A percentile compares a stretch with the other conserved stretches of the same genome.
Conservation (phyloP, 257 asterid genomes). For the Solanum virginianum region DNA sequence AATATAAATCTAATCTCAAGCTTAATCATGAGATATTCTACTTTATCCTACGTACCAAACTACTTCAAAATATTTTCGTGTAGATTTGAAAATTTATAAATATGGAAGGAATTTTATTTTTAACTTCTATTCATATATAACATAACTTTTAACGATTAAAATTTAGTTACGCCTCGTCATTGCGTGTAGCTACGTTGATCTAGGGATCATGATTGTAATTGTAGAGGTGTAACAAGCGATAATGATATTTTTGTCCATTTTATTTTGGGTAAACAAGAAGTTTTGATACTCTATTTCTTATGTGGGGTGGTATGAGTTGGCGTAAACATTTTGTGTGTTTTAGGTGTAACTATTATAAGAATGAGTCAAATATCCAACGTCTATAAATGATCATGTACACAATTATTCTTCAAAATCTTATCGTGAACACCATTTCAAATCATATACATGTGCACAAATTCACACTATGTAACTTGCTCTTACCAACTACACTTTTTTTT, state of each 20-base stretch:
- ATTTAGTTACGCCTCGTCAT: background rate
- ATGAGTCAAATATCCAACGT: background rate
- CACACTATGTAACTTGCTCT: background rate
- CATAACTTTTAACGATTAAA: background rate
- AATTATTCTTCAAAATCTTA: background rate
- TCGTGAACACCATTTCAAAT: background rate
- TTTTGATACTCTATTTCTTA: background rate
- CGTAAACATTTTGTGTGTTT: background rate
- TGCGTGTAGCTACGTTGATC: background rate
- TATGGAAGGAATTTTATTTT: background rate
- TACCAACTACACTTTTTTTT: background rate
- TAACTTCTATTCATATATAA: background rate
- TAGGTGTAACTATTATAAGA: background rate
- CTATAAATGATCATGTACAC: background rate
- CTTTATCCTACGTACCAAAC: no score
- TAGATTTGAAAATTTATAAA: background rate
- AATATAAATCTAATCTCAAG: no score
- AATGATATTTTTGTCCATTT: background rate
- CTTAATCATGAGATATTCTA: no score
- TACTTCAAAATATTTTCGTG: no score
- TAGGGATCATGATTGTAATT: background rate
- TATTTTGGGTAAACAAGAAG: background rate
- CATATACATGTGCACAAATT: background rate
- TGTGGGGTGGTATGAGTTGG: background rate
- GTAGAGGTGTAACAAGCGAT: background rate